A percentile compares a stretch with the other conserved stretches of the same genome.
Conservation (phyloP, 2,329 filamentous ascomycete genomes). For the Verticillium klebahnii region DNA sequence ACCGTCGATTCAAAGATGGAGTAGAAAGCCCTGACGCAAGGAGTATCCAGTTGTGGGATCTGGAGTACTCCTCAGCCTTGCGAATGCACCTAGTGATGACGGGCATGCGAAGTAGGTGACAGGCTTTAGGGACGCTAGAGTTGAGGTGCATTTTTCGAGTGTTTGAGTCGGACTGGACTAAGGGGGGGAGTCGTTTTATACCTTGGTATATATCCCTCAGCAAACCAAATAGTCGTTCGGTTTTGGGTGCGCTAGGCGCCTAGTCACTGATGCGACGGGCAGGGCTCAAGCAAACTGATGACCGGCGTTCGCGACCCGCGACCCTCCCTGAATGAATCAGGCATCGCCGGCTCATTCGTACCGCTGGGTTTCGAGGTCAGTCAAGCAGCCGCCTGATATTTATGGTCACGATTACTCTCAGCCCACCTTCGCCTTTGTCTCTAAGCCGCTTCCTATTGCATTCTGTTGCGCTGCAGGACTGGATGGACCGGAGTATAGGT, state of each 20-base stretch:
- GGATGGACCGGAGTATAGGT: background rate
- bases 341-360: background rate
- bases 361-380: background rate
- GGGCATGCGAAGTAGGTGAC: constrained; percentile 6
- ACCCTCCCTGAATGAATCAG: background rate
- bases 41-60: constrained; percentile 54
- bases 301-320: background rate
- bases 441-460: too few relatives aligned
- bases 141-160: background rate
- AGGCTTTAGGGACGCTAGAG: background rate
- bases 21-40: constrained; percentile 51
- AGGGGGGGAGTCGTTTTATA: background rate
- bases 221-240: background rate
- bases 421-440: too few relatives aligned
- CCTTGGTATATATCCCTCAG: background rate
- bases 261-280: background rate
- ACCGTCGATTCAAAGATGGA: background rate
- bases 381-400: too few relatives aligned
- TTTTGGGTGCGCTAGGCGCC: background rate
- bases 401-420: too few relatives aligned
- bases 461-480: background rate
- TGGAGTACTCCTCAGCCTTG: constrained; percentile 61
- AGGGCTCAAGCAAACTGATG: background rate
- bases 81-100: constrained; percentile 24
- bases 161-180: background rate